Evolutionary conservation across 768 basidiomycete genomes (phyloP), one percentile per base, ranked within the genome.

Genomic region (Cystobasidium tubakii): DNA sequence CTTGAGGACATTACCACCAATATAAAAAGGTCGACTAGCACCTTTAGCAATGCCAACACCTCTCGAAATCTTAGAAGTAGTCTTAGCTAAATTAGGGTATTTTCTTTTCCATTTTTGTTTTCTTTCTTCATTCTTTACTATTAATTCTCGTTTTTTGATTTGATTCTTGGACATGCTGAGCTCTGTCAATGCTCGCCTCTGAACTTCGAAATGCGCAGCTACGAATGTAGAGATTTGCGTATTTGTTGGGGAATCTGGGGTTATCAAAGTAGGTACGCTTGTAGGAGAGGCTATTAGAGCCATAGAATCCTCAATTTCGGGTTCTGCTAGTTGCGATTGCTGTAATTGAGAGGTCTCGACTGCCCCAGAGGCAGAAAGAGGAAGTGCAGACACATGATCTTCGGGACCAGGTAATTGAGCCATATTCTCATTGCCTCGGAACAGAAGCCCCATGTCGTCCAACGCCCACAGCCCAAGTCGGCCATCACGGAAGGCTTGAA

Each of bases 401-500:
- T 36, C 53, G 13, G 66, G 67, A 7, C 33, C 29, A 46, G 57
- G 42, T 43, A 53, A 54, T n/a, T 33, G 36, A 19, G 67, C 36
- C 36, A 53, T 62, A 19, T 72, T 72, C 39, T 62, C 54, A 39
- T 60, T 44, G 31, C 69, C 69, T 19, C 36, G 63, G 42, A 62
- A 39, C 29, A 62, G 74, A n/a, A 66, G 50, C 29, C 66, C 66
- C 69, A 79, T 74, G 2, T 77, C 74, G 44, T 79, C 79, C 29
- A 79, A 70, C 39, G 79, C 76, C 79, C 79, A 79, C 29, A 75
- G 65, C 1, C 79, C 79, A 33, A 79, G 71, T 55, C 75, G 74
- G 27, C 84, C 84, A 23, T 83, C 81, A 50, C 95, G 87, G 88
- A 93, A 99, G 86, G 91, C 91, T 55, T 86, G 84, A 50, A 98